A percentile compares a stretch with the other conserved stretches of the same genome.
Evolutionary conservation across 2,329 filamentous ascomycete genomes (phyloP).

Genomic region (Fusarium continuum): DNA sequence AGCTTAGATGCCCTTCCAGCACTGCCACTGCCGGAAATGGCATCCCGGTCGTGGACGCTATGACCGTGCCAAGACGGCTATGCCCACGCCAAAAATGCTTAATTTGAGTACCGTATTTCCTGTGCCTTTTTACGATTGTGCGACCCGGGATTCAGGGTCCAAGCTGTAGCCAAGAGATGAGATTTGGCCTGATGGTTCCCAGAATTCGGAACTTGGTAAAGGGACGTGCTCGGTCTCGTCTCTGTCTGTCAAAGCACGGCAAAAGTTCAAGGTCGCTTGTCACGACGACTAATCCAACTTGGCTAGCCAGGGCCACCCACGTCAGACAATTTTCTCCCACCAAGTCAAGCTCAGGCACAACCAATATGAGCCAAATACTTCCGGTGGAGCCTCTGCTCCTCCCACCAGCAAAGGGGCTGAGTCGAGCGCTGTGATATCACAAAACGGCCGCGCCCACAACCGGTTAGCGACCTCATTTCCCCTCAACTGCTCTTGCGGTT

Average conservation of each 20-base stretch:
- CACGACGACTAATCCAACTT: conserved; percentile 13
- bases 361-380: conserved; percentile 32
- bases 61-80: conserved; percentile 37
- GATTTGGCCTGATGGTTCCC: too few relatives aligned
- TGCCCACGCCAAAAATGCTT: conserved; percentile 32
- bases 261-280: conserved; percentile 32
- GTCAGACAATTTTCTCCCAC: conserved; percentile 6
- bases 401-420: conserved; percentile 11
- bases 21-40: conserved; percentile 31
- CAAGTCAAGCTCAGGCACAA: conserved; percentile 5
- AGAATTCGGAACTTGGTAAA: not conserved
- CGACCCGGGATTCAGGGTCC: conserved; percentile 7
- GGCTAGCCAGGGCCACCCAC: conserved; percentile 18
- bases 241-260: not conserved
- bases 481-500: not conserved
- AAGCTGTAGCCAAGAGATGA: too few relatives aligned
- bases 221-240: not conserved
- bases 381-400: not conserved
- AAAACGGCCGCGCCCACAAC: conserved; percentile 1
- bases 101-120: conserved; percentile 25
- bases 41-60: conserved; percentile 19
- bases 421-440: conserved; percentile 24
- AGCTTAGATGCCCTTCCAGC: conserved; percentile 13
- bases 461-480: conserved; percentile 30
- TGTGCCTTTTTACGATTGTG: not conserved